phyloP scores from a whole-genome alignment of 108 stramenopile genomes.

The Nannochloropsis oceanica region DNA sequence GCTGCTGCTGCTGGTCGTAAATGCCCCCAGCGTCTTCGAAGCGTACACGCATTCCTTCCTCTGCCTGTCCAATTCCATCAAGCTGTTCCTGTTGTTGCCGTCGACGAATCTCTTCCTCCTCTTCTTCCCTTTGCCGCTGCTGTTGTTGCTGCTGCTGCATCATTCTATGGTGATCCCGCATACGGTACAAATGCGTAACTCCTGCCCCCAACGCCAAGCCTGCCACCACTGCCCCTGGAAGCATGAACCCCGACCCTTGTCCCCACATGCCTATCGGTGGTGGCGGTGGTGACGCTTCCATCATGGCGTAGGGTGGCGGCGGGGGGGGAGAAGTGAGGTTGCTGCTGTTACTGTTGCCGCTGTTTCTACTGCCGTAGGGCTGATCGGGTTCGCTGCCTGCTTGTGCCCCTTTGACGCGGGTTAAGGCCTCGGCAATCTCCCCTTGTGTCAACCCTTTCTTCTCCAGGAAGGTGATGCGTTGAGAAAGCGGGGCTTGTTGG shows the following conservation, averaged over 20 bases:
- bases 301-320: neutral
- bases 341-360: neutral
- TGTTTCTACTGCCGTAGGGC: neutral
- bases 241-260: neutral
- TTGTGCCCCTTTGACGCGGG: neutral
- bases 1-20: neutral
- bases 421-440: conserved; percentile 19
- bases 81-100: neutral
- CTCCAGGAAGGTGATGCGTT: conserved; percentile 24
- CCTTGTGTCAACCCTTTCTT: conserved; percentile 16
- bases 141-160: neutral
- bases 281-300: neutral
- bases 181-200: neutral
- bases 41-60: neutral
- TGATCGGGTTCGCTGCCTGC: neutral
- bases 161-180: neutral
- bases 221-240: neutral
- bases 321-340: neutral
- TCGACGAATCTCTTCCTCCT: neutral
- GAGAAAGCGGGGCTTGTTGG: conserved; percentile 16
- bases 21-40: neutral
- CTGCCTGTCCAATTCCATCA: too few relatives aligned
- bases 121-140: neutral
- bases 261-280: neutral
- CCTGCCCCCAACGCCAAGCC: neutral